Evolutionary conservation across 2,329 filamentous ascomycete genomes (phyloP).

Genomic region (Grosmannia clavigera): DNA sequence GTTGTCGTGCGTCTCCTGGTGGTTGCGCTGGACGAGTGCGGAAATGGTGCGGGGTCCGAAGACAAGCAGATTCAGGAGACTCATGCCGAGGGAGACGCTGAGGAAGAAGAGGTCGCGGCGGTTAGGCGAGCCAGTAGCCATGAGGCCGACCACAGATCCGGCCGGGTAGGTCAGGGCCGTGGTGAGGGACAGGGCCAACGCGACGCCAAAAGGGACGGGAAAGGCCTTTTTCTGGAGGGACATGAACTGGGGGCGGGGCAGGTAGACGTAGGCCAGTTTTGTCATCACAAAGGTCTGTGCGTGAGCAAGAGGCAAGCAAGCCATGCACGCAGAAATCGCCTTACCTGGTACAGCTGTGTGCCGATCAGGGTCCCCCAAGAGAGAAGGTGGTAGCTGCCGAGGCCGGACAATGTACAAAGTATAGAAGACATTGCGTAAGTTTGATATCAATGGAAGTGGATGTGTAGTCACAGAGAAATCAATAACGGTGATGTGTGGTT

Average conservation of each 20-base stretch:
- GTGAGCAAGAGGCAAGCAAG: neutral
- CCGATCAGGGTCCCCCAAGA: constrained; percentile 1
- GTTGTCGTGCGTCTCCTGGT: neutral
- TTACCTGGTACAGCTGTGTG: constrained; percentile 1
- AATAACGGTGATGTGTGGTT: no score
- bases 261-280: neutral
- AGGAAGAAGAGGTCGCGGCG: neutral
- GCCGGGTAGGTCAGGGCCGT: neutral
- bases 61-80: neutral
- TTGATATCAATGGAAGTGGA: no score
- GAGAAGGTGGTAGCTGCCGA: constrained; percentile 1
- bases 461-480: no score
- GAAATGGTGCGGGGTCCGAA: neutral
- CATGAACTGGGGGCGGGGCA: constrained; percentile 1
- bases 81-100: neutral
- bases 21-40: neutral
- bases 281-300: constrained; percentile 2
- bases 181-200: neutral
- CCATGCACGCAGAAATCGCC: neutral
- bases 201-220: neutral
- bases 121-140: neutral
- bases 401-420: no score
- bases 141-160: neutral
- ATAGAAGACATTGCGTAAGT: no score
- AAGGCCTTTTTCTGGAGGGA: neutral